Evolutionary conservation across 495 filamentous ascomycete genomes (phyloP), one percentile per base, ranked within the genome.

Genomic region (Neurospora discreta): DNA sequence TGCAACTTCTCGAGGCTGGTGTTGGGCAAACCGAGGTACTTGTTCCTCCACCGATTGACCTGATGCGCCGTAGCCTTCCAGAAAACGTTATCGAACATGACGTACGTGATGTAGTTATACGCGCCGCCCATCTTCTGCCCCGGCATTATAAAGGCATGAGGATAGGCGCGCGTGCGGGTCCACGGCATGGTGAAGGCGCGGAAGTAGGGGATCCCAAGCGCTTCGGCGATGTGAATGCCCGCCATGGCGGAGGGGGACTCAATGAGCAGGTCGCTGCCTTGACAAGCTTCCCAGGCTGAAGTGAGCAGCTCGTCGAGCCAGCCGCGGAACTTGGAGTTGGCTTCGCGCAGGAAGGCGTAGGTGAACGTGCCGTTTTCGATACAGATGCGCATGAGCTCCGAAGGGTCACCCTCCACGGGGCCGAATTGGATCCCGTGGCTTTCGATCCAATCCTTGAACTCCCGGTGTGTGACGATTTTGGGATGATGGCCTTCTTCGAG

Each of bases 291-390:
- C 91, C 93, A 98, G 0, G 93, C 90, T n/a, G 93, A 93, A 11
- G 84, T 86, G 26, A 97, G 87, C 10, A 99, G 85, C 38, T 91
- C 90, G 75, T 99, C 95, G 71, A 99, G 89, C 94, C 94, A 99
- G 23, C 91, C 91, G 74, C 96, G 90, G 76, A 98, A 97, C 80
- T 95, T 97, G 7, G 87, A 81, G 46, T 92, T 93, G 33, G 94
- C 95, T 79, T 97, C 93, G 75, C 85, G 90, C 42, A 99, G 82
- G 82, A 99, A 99, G 3, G 91, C 90, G 70, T 90, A 93, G 2
- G 95, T 98, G 78, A 99, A 99, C 87, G 98, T 98, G 73, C 95
- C 95, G 78, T 98, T 92, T 76, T 98, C 93, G 15, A 98, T 93
- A 78, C 95, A 99, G 30, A 98, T 90, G 15, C 90, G 86, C 94